Conservation (phyloP, 441 rosid species). For the Corymbia citriodora region DNA sequence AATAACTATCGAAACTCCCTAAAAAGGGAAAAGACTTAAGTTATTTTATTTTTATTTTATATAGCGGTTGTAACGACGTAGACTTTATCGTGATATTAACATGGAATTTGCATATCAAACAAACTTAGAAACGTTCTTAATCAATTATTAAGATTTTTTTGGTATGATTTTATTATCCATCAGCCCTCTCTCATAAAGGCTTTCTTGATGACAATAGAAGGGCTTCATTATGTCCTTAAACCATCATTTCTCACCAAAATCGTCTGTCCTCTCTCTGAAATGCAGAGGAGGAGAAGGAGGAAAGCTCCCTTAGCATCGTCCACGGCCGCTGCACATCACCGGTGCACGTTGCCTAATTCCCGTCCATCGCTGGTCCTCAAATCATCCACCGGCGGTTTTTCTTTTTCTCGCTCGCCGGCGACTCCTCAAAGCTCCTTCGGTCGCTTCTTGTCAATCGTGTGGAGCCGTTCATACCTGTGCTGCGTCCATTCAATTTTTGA, state of each 20-base stretch:
- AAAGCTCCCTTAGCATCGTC: no score
- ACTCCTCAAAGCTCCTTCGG: no score
- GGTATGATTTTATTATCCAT: background rate
- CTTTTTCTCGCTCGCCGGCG: no score
- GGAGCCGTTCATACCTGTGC: no score
- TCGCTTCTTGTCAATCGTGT: no score
- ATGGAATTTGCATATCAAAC: background rate
- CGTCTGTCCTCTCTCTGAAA: no score
- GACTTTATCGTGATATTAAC: background rate
- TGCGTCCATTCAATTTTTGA: no score
- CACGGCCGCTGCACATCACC: background rate
- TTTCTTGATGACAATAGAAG: background rate
- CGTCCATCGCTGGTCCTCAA: background rate
- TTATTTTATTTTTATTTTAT: background rate
- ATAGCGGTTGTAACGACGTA: fast-evolving
- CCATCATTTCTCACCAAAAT: background rate
- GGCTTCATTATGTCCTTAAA: background rate
- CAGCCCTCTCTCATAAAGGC: background rate
- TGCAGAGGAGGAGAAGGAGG: no score
- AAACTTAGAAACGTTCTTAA: background rate
- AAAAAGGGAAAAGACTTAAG: background rate
- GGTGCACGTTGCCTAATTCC: background rate
- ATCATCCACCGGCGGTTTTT: background rate
- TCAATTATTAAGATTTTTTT: no score
- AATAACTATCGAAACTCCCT: background rate